Evolutionary conservation across 352 stramenopile species (phyloP).

Genomic region (Poterioochromonas sp.): DNA sequence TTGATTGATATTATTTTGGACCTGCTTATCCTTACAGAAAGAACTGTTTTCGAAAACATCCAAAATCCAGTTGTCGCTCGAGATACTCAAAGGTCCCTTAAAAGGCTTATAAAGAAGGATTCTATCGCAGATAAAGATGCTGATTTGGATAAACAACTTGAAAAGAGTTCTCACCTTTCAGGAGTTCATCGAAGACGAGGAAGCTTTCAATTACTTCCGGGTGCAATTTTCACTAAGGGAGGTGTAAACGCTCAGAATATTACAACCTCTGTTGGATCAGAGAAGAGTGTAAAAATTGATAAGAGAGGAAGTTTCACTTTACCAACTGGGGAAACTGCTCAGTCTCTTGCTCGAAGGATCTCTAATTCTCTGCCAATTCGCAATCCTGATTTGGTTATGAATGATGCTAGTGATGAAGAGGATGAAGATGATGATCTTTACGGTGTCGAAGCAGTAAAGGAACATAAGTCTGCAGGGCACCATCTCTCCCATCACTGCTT

Average conservation of each 20-base stretch:
- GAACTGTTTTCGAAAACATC: not conserved
- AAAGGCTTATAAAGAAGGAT: too few species aligned
- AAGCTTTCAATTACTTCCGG: not conserved
- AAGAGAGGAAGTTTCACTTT: not conserved
- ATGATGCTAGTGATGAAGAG: not conserved
- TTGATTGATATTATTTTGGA: not conserved
- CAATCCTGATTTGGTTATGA: not conserved
- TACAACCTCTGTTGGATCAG: not conserved
- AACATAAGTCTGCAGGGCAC: not conserved
- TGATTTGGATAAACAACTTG: not conserved
- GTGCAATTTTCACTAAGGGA: not conserved
- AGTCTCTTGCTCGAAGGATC: too few species aligned
- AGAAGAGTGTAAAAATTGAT: not conserved
- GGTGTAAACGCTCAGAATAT: not conserved
- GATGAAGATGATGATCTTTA: conserved; percentile 21
- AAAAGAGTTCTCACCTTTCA: not conserved
- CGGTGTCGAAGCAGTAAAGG: not conserved
- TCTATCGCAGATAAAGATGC: not conserved
- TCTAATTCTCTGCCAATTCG: too few species aligned
- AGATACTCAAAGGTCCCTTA: not conserved
- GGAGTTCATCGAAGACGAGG: not conserved
- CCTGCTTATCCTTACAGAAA: not conserved
- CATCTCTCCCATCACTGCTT: not conserved
- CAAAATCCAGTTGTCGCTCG: not conserved
- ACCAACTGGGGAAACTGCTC: too few species aligned